A percentile compares a stretch with the other conserved stretches of the same genome.
Conservation (phyloP, 805 yeast genomes). For the Ogataea trehaloabstinens region DNA sequence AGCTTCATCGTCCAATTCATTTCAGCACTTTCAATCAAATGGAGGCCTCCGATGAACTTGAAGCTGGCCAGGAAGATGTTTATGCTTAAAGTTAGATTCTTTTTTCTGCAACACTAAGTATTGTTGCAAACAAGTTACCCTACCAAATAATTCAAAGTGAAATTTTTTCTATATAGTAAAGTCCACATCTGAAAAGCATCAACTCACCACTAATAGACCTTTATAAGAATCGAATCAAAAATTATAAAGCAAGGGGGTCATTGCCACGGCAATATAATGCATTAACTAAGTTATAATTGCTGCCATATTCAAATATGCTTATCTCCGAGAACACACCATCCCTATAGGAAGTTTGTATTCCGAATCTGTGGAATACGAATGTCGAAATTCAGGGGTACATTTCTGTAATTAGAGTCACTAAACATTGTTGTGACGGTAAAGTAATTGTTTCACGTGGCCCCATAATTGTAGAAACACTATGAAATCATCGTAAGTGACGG, state of each 20-base stretch:
- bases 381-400: slow-evolving; percentile 51
- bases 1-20: slow-evolving; percentile 84
- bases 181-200: neutral
- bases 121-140: neutral
- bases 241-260: slow-evolving; percentile 49
- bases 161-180: slow-evolving; percentile 2
- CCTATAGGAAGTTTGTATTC: slow-evolving; percentile 63
- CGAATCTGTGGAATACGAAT: slow-evolving; percentile 56
- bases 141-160: neutral
- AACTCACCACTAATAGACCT: neutral
- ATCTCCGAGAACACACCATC: slow-evolving; percentile 50
- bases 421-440: slow-evolving; percentile 11
- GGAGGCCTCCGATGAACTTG: slow-evolving; percentile 50
- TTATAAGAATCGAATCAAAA: slow-evolving; percentile 47
- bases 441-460: slow-evolving; percentile 19
- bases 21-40: slow-evolving; percentile 71
- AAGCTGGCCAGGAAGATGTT: slow-evolving; percentile 66
- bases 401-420: slow-evolving; percentile 3
- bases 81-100: slow-evolving; percentile 47
- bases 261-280: slow-evolving; percentile 69
- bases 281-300: slow-evolving; percentile 60
- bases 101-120: neutral
- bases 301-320: slow-evolving; percentile 50
- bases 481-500: slow-evolving; percentile 59
- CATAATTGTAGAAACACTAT: slow-evolving; percentile 52